Evolutionary conservation across 257 asterid species (phyloP).

Genomic region (Verbascum thapsus): DNA sequence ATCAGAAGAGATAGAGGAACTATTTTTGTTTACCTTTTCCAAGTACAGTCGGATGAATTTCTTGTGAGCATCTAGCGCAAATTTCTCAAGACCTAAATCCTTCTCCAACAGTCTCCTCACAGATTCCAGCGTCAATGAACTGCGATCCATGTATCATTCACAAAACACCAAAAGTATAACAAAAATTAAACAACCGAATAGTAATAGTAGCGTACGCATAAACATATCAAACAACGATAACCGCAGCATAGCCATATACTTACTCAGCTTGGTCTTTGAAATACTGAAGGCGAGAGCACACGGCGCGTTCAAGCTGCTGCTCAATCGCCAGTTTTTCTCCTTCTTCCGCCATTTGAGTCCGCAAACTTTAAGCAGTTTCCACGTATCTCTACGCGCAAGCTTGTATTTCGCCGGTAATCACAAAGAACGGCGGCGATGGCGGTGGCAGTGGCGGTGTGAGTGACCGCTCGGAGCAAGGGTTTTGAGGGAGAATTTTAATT

Average conservation of each 20-base stretch:
- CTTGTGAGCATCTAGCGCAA: slow-evolving; percentile 81
- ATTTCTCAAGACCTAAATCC: slow-evolving; percentile 70
- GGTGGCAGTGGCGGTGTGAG: slow-evolving; percentile 5
- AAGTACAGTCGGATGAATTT: slow-evolving; percentile 55
- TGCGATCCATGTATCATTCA: slow-evolving; percentile 34
- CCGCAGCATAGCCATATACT: neutral
- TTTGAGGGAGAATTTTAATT: slow-evolving; percentile 15
- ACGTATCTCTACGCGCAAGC: neutral
- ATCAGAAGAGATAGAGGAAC: slow-evolving; percentile 2
- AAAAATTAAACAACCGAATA: neutral
- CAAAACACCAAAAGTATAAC: slow-evolving; percentile 10
- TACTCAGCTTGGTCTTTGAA: slow-evolving; percentile 74
- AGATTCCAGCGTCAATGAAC: slow-evolving; percentile 66
- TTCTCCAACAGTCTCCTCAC: slow-evolving; percentile 83
- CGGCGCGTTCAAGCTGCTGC: slow-evolving; percentile 51
- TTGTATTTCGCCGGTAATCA: neutral
- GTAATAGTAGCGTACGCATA: neutral
- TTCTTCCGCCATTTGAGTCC: slow-evolving; percentile 36
- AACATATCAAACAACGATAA: neutral
- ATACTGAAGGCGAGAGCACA: slow-evolving; percentile 62
- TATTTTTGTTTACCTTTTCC: slow-evolving; percentile 52
- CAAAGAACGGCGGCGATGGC: neutral
- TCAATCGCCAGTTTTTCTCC: slow-evolving; percentile 45
- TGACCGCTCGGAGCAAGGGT: slow-evolving; percentile 34
- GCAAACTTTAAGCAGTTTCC: neutral